phyloP scores from a whole-genome alignment of 129 eudicot species.

The Lactuca sativa region DNA sequence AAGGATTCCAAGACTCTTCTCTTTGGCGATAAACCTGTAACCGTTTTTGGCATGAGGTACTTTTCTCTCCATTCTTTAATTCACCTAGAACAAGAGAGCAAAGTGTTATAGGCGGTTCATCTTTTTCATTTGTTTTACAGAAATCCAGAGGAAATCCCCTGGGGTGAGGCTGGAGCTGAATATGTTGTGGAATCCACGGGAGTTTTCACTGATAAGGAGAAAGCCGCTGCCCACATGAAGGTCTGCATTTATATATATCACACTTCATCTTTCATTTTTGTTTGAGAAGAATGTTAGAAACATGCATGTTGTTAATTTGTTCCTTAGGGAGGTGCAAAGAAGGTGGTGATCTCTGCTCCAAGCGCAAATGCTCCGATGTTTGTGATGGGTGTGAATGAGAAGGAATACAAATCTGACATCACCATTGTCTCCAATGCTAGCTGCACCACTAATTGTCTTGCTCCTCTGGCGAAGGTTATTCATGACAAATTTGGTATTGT shows the following conservation, averaged over 20 bases:
- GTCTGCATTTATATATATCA: not conserved
- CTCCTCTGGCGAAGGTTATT: slow-evolving; percentile 47
- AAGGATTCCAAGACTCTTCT: slow-evolving; percentile 74
- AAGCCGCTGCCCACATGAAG: slow-evolving; percentile 43
- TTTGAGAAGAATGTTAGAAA: not conserved
- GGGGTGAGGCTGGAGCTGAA: slow-evolving; percentile 67
- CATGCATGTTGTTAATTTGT: not conserved
- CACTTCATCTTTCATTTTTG: not conserved
- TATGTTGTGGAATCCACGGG: slow-evolving; percentile 36
- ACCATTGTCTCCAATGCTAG: slow-evolving; percentile 33
- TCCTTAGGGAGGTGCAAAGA: slow-evolving; percentile 77
- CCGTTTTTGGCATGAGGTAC: slow-evolving; percentile 66
- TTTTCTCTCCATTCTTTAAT: not conserved
- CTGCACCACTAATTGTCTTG: slow-evolving; percentile 38
- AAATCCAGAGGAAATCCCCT: slow-evolving; percentile 77
- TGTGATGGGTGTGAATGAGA: slow-evolving; percentile 49
- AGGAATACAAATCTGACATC: slow-evolving; percentile 35
- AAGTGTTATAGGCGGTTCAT: not conserved
- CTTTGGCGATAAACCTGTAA: slow-evolving; percentile 63
- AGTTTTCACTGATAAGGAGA: slow-evolving; percentile 41
- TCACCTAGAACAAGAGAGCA: not conserved
- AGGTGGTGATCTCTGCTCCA: slow-evolving; percentile 79
- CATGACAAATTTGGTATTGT: slow-evolving; percentile 78
- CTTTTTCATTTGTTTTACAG: slow-evolving; percentile 10
- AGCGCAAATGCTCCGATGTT: slow-evolving; percentile 82